Percentiles rank a stretch among this genome's conserved stretches.
These are phyloP conservation scores for Trichophyton simii DNA, from an alignment of 2,329 filamentous ascomycete genomes.

Conservation along the genomic window DNA sequence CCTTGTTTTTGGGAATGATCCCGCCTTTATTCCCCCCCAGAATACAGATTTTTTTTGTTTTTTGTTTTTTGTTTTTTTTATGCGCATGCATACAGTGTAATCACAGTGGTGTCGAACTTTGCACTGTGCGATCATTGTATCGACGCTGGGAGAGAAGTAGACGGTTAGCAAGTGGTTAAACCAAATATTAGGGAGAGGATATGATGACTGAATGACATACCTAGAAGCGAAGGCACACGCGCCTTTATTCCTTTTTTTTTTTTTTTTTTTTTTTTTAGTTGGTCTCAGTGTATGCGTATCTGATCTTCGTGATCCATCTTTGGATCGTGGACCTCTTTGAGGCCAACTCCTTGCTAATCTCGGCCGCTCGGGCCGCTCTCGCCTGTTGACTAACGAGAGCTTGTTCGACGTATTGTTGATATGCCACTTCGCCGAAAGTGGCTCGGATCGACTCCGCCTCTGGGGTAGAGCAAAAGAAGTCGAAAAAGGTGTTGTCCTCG, in stretches of 20 bases:
- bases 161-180: neutral
- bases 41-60: neutral
- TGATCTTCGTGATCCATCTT: slow-evolving; percentile 6
- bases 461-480: slow-evolving; percentile 6
- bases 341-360: neutral
- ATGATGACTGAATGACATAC: neutral
- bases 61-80: too few species aligned
- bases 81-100: neutral
- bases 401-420: slow-evolving; percentile 8
- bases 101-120: slow-evolving; percentile 1
- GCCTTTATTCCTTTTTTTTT: neutral
- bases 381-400: neutral
- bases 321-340: neutral
- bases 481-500: slow-evolving; percentile 5
- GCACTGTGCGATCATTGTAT: neutral
- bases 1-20: neutral
- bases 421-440: slow-evolving; percentile 8
- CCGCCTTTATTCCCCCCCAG: neutral
- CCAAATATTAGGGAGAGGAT: neutral
- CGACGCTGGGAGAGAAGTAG: neutral
- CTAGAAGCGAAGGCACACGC: slow-evolving; percentile 5
- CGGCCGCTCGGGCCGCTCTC: neutral
- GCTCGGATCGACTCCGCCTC: slow-evolving; percentile 10
- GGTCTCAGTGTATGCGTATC: slow-evolving; percentile 3
- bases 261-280: neutral